Evolutionary conservation across 257 asterid genomes (phyloP).

Genomic region (Nicotiana sylvestris): DNA sequence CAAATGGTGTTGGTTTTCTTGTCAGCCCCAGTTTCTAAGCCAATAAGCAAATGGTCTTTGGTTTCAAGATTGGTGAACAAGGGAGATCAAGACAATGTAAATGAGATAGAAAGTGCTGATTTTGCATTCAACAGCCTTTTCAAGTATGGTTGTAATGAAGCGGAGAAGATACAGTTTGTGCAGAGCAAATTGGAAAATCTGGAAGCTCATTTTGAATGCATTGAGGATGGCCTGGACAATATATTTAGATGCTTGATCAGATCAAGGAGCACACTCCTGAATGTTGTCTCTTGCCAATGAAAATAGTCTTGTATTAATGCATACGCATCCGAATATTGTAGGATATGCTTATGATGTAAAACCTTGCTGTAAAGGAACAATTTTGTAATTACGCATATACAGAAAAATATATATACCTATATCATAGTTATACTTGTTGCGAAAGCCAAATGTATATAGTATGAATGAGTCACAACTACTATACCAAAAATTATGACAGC

Average conservation of each 20-base stretch:
- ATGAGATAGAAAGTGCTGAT: constrained; percentile 7
- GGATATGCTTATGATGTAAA: constrained; percentile 1
- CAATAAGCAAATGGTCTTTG: background rate
- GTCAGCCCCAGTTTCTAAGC: background rate
- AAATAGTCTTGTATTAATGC: background rate
- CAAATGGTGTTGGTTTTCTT: constrained; percentile 13
- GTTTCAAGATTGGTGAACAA: constrained; percentile 18
- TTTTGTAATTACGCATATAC: background rate
- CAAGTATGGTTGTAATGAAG: background rate
- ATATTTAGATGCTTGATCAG: background rate
- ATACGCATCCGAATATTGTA: constrained; percentile 6
- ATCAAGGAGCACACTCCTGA: constrained; percentile 5
- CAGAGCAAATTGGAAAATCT: background rate
- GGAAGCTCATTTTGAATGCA: constrained; percentile 9
- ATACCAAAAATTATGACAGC: too few species aligned
- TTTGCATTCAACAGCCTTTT: background rate
- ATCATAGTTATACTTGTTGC: background rate
- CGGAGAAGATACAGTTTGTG: background rate
- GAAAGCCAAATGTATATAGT: too few species aligned
- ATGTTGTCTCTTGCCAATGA: constrained; percentile 11
- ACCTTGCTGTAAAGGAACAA: background rate
- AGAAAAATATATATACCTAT: background rate
- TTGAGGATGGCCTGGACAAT: constrained; percentile 1
- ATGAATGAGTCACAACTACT: too few species aligned
- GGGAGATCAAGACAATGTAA: background rate